Percentiles rank a stretch among this genome's conserved stretches.
These are phyloP conservation scores for Paramecium biaurelia DNA, from an alignment of 73 alveolate species.

Conservation along the genomic window DNA sequence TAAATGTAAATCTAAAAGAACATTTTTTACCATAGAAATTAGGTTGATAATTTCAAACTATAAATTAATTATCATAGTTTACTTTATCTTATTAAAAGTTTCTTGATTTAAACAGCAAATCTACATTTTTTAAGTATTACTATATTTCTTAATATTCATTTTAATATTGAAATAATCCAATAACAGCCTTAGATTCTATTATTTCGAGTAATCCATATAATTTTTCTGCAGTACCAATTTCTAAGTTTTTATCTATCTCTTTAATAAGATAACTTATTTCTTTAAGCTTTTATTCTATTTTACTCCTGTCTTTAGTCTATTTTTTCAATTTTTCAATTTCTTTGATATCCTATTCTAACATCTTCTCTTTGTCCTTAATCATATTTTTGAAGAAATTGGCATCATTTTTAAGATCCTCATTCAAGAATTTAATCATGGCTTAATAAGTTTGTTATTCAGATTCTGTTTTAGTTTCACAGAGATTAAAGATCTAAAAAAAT, in stretches of 20 bases:
- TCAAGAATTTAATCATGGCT: neutral
- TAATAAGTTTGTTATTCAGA: neutral
- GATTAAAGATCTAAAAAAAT: neutral
- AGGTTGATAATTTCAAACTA: neutral
- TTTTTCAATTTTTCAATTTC: constrained; percentile 25
- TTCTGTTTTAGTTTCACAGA: neutral
- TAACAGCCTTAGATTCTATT: constrained; percentile 27
- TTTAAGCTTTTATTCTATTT: neutral
- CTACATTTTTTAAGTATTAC: neutral
- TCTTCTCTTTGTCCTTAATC: constrained; percentile 40
- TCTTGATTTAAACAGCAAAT: neutral
- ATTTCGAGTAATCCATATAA: constrained; percentile 20
- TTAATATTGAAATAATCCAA: constrained; percentile 29
- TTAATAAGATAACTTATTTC: neutral
- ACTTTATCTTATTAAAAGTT: constrained; percentile 25
- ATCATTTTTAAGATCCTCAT: neutral
- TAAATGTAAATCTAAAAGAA: neutral
- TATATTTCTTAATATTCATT: constrained; percentile 12
- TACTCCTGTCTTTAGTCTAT: neutral
- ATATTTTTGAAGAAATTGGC: neutral
- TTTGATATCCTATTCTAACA: constrained; percentile 14
- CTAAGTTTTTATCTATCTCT: constrained; percentile 15
- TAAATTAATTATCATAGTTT: neutral
- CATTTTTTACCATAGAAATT: neutral
- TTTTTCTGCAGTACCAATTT: constrained; percentile 3